These are phyloP conservation scores for Colletotrichum sp. DNA, from an alignment of 2,329 filamentous ascomycete species.

Conservation along the genomic window DNA sequence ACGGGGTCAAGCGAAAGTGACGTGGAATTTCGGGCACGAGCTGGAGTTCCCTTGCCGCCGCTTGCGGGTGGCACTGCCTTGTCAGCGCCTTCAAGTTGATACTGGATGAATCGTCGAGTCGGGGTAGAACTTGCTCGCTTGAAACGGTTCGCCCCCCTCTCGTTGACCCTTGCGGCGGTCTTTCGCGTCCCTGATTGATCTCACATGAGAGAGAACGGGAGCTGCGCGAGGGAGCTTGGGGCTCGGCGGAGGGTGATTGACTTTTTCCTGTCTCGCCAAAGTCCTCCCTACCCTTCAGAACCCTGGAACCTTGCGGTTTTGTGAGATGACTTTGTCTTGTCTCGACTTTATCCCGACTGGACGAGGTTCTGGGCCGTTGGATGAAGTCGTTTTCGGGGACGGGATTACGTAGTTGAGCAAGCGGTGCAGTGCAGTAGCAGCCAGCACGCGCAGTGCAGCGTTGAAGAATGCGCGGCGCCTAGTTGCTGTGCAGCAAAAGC, in stretches of 20 bases:
- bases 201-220: not conserved
- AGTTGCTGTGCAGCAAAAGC: not conserved
- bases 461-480: conserved; percentile 17
- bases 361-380: not conserved
- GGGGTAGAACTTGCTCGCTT: conserved; percentile 1
- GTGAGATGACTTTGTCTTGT: not conserved
- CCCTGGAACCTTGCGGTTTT: not conserved
- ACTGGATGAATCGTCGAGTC: conserved; percentile 6
- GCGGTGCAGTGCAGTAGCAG: not conserved
- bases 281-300: not conserved
- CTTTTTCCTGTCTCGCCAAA: not conserved
- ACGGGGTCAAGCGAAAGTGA: conserved; percentile 15
- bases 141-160: conserved; percentile 8
- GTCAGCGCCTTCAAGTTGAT: not conserved
- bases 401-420: not conserved
- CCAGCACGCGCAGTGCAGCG: not conserved
- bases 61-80: not conserved
- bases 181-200: conserved; percentile 10
- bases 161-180: not conserved
- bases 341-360: not conserved
- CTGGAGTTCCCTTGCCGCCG: not conserved
- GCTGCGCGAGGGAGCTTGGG: conserved; percentile 6
- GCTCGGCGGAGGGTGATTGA: conserved; percentile 7
- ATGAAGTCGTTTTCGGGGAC: not conserved
- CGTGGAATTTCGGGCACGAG: conserved; percentile 4